Evolutionary conservation across 1,284 basidiomycete species (phyloP).

Genomic region (Ganoderma leucocontextum): DNA sequence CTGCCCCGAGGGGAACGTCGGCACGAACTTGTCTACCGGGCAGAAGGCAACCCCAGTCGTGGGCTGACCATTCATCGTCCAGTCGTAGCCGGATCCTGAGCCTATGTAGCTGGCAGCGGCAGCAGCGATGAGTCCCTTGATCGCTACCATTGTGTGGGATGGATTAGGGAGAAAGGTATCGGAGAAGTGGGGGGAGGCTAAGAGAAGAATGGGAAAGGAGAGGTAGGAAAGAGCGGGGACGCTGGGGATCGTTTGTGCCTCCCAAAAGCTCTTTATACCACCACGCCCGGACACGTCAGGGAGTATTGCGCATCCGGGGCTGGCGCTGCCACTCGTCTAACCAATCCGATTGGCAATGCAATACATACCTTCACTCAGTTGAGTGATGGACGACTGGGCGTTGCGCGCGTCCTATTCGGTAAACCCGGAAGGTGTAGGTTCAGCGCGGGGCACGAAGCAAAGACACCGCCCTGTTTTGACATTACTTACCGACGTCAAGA

Average conservation of each 20-base stretch:
- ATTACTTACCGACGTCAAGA: neutral
- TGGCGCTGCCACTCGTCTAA: neutral
- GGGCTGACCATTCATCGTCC: neutral
- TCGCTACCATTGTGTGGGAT: constrained; percentile 24
- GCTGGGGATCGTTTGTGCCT: constrained; percentile 9
- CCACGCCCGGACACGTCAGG: neutral
- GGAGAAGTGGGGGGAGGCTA: neutral
- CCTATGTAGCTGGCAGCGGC: constrained; percentile 13
- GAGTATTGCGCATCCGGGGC: neutral
- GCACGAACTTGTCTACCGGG: constrained; percentile 33
- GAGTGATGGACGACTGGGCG: neutral
- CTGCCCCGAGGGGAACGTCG: constrained; percentile 39
- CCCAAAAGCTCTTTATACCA: constrained; percentile 19
- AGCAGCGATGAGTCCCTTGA: constrained; percentile 23
- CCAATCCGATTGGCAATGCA: neutral
- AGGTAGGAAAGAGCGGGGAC: constrained; percentile 15
- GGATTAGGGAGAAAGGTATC: neutral
- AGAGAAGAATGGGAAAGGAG: constrained; percentile 4
- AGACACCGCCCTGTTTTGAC: neutral
- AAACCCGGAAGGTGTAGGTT: neutral
- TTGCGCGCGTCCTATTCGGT: neutral
- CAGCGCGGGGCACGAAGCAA: neutral
- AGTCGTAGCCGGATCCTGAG: neutral
- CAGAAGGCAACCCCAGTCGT: constrained; percentile 26
- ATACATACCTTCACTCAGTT: neutral